A percentile compares a stretch with the other conserved stretches of the same genome.
Evolutionary conservation across 2,329 filamentous ascomycete species (phyloP).

Genomic region (Exophiala lecanii-corni): DNA sequence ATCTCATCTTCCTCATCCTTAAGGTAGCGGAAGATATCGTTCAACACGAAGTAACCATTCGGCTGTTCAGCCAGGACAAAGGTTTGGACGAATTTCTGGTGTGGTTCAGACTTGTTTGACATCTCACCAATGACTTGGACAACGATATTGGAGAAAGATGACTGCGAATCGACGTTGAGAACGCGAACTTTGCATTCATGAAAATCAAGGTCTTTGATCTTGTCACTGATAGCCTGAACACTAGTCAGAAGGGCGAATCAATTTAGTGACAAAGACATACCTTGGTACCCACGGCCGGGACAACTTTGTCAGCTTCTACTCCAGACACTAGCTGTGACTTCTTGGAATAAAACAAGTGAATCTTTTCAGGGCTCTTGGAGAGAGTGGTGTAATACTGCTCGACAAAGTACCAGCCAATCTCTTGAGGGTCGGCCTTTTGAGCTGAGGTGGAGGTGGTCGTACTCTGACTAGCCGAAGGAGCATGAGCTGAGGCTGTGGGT

Average conservation of each 20-base stretch:
- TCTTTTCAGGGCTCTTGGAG: conserved; percentile 88
- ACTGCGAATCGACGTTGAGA: conserved; percentile 94
- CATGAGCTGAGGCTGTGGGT: conserved; percentile 23
- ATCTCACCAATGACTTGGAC: conserved; percentile 98
- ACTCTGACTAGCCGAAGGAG: conserved; percentile 24
- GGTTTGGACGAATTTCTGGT: conserved; percentile 95
- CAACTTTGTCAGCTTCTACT: conserved; percentile 80
- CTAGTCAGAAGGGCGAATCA: conserved; percentile 4
- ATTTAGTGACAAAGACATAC: conserved; percentile 47
- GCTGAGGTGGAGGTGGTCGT: conserved; percentile 24
- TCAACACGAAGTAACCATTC: conserved; percentile 95
- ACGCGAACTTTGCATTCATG: conserved; percentile 98
- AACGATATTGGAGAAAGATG: conserved; percentile 86
- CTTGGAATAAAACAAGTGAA: conserved; percentile 95
- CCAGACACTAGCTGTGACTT: conserved; percentile 92
- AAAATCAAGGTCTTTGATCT: conserved; percentile 88
- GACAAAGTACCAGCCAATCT: conserved; percentile 99
- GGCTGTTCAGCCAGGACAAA: conserved; percentile 95
- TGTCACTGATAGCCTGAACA: conserved; percentile 78
- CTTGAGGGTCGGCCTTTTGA: conserved; percentile 56
- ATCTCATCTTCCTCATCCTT: conserved; percentile 67
- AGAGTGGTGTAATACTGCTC: conserved; percentile 99
- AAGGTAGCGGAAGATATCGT: conserved; percentile 95
- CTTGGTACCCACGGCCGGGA: conserved; percentile 80
- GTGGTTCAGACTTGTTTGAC: conserved; percentile 84